Evolutionary conservation across 805 yeast genomes (phyloP), one percentile per base, ranked within the genome.

Genomic region (Spathaspora boniae): DNA sequence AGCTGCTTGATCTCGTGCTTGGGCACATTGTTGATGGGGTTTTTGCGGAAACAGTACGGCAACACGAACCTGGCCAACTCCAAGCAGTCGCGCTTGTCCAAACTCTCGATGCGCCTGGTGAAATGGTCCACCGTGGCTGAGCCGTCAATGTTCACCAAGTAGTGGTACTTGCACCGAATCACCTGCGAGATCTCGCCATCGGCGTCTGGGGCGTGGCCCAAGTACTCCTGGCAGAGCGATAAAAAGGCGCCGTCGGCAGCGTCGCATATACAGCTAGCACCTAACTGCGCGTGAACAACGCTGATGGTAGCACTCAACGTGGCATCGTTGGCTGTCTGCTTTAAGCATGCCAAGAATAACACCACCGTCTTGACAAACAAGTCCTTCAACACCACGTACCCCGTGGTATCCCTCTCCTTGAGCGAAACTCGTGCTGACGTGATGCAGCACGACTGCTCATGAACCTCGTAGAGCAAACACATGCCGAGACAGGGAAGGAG

Each of bases 151-250:
- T 80, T 63, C 3, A 88, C 62, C 2, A 65, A 59, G 33, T 86
- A 69, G 29, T 87, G 94, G 48, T 82, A 87, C 7, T 84, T 71
- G 53, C 98, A 93, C 43, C 78, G 70, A 16, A 93, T 58, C 22
- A 86, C 70, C 50, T 91, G 98, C 6, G 86, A 70, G 31, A 91
- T 54, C 29, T 87, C 93, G 6, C 68, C 66, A 30, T 83, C 89
- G 5, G 50, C 45, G 4, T 69, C 70, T 15, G 41, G 34, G 18
- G 74, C 56, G 1, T 60, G 46, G 11, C 76, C 62, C 22, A 84
- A 58, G 14, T 73, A 67, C 6, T 66, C 62, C 45, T 87, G 82
- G 0, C 82, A 65, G 18, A 83, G 58, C 12, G 68, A 65, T 33
- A 93, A 61, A 41, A 89, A 80, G 6, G 62, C 57, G 0, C 94